Evolutionary conservation across 257 asterid genomes (phyloP).

Genomic region (Fraxinus anomala): DNA sequence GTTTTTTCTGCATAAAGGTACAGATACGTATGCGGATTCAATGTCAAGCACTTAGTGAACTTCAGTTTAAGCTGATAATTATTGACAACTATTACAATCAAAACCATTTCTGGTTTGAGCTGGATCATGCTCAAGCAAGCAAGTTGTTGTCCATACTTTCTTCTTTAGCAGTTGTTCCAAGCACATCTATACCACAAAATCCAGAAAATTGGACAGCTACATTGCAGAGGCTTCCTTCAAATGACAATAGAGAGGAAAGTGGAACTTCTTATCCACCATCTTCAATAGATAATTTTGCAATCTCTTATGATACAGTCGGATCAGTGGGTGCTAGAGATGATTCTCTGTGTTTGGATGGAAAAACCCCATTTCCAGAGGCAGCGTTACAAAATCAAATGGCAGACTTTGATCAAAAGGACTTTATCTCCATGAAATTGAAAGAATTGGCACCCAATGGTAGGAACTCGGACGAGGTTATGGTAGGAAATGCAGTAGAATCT

Average conservation of each 20-base stretch:
- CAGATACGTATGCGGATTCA: slow-evolving; percentile 60
- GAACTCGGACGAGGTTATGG: slow-evolving; percentile 27
- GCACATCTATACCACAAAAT: slow-evolving; percentile 34
- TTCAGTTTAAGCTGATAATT: slow-evolving; percentile 67
- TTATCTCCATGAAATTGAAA: slow-evolving; percentile 54
- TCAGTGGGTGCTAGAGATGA: slow-evolving; percentile 34
- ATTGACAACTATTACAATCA: slow-evolving; percentile 65
- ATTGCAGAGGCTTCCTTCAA: slow-evolving; percentile 25
- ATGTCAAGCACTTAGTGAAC: slow-evolving; percentile 58
- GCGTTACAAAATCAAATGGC: slow-evolving; percentile 28
- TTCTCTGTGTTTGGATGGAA: slow-evolving; percentile 34
- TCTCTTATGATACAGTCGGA: slow-evolving; percentile 36
- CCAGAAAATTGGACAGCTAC: slow-evolving; percentile 27
- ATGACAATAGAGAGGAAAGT: slow-evolving; percentile 36
- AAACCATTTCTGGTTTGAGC: slow-evolving; percentile 74
- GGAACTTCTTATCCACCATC: slow-evolving; percentile 37
- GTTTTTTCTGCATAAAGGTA: slow-evolving; percentile 52
- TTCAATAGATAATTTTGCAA: slow-evolving; percentile 30
- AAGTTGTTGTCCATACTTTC: slow-evolving; percentile 60
- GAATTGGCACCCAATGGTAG: slow-evolving; percentile 43
- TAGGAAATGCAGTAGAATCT: slow-evolving; percentile 33
- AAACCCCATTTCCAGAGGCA: slow-evolving; percentile 35
- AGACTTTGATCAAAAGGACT: slow-evolving; percentile 43
- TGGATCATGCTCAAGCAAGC: slow-evolving; percentile 78
- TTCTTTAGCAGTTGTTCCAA: slow-evolving; percentile 45